Evolutionary conservation across 345 rosid genomes (phyloP).

Genomic region (Kandelia obovata): DNA sequence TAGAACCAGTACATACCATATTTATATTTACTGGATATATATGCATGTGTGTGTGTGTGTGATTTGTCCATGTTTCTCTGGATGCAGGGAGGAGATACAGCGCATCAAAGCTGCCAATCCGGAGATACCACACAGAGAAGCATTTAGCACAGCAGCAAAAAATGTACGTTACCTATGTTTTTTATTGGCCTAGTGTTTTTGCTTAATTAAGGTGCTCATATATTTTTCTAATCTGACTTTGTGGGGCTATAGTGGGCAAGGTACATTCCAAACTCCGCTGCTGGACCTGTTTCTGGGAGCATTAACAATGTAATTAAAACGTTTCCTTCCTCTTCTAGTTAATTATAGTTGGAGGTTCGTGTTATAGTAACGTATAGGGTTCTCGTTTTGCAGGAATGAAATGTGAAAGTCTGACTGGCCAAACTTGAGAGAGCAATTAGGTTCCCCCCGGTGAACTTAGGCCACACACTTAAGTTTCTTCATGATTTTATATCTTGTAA

Average conservation of each 20-base stretch:
- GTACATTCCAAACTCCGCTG: constrained; percentile 77
- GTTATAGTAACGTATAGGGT: too few species aligned
- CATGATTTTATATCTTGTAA: too few species aligned
- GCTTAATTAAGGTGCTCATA: background rate
- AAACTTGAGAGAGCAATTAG: too few species aligned
- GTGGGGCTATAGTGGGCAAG: constrained; percentile 68
- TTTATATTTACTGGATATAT: background rate
- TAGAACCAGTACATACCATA: background rate
- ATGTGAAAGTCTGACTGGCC: too few species aligned
- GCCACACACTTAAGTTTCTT: too few species aligned
- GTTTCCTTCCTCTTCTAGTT: background rate
- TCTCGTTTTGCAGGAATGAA: too few species aligned
- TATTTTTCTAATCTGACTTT: background rate
- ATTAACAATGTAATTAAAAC: constrained; percentile 39
- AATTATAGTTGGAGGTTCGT: background rate
- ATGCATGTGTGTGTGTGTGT: background rate
- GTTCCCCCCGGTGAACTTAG: too few species aligned
- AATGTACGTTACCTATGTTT: constrained; percentile 40
- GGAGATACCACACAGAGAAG: constrained; percentile 94
- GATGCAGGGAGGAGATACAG: constrained; percentile 86
- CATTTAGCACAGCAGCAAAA: constrained; percentile 95
- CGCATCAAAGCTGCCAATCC: constrained; percentile 95
- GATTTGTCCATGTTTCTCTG: background rate
- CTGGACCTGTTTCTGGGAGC: constrained; percentile 56
- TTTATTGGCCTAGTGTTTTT: background rate